Percentiles rank a stretch among this genome's conserved stretches.
phyloP scores from a whole-genome alignment of 441 rosid genomes.

The Populus hybrid region DNA sequence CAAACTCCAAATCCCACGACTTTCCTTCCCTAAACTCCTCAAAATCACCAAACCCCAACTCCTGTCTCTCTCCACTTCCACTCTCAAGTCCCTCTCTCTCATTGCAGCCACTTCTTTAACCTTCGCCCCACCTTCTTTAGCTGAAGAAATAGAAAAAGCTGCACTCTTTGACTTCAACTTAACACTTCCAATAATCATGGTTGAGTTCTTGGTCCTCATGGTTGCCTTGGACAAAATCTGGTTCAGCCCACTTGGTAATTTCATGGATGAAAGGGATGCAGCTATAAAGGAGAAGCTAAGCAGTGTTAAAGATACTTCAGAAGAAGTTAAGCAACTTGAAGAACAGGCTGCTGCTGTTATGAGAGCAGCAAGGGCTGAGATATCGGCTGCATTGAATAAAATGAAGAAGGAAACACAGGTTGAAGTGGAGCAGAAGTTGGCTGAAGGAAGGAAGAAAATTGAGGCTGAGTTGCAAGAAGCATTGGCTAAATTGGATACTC shows the following conservation, averaged over 20 bases:
- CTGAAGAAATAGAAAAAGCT: conserved; percentile 79
- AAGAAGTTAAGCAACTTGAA: conserved; percentile 83
- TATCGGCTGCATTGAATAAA: conserved; percentile 74
- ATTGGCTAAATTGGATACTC: conserved; percentile 63
- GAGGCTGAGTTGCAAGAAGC: conserved; percentile 84
- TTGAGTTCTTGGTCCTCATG: conserved; percentile 75
- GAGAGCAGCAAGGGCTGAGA: conserved; percentile 88
- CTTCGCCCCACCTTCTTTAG: conserved; percentile 62
- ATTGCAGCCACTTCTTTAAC: conserved; percentile 45
- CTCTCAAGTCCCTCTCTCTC: conserved; percentile 57
- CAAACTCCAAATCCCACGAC: conserved; percentile 37
- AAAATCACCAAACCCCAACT: conserved; percentile 32
- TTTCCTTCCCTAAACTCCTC: conserved; percentile 38
- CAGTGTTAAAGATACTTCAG: conserved; percentile 71
- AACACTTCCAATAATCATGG: conserved; percentile 81
- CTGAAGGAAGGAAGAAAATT: conserved; percentile 64
- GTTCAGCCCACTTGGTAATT: conserved; percentile 73
- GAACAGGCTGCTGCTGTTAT: conserved; percentile 75
- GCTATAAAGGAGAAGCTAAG: conserved; percentile 76
- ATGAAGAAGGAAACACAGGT: conserved; percentile 89
- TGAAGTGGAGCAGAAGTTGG: conserved; percentile 63
- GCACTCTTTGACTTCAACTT: conserved; percentile 93
- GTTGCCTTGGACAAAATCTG: conserved; percentile 76
- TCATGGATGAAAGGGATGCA: conserved; percentile 87
- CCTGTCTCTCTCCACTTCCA: conserved; percentile 34